phyloP scores from a whole-genome alignment of 129 eudicot genomes.

The Logfia minima region DNA sequence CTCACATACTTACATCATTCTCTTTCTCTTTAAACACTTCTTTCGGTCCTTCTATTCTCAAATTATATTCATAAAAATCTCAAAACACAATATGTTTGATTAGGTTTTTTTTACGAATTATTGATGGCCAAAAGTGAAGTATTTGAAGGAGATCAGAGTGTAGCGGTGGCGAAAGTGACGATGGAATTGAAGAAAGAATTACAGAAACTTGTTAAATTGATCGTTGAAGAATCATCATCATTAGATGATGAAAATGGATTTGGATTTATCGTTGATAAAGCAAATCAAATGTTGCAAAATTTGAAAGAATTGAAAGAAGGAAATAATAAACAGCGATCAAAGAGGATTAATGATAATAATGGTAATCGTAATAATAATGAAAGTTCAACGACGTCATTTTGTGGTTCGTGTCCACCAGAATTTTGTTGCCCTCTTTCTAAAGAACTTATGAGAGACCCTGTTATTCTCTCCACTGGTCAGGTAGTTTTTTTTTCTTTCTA shows the following conservation, averaged over 20 bases:
- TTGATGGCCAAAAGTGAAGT: conserved; percentile 71
- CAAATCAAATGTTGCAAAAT: conserved; percentile 49
- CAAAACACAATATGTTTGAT: conserved; percentile 1
- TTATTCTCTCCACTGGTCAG: conserved; percentile 86
- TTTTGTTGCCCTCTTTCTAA: conserved; percentile 87
- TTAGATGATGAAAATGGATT: conserved; percentile 43
- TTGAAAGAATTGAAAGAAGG: conserved; percentile 59
- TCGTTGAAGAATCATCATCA: conserved; percentile 36
- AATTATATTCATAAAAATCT: neutral
- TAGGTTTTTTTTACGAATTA: neutral
- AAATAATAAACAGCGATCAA: conserved; percentile 31
- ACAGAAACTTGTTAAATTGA: conserved; percentile 52
- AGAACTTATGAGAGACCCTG: conserved; percentile 93
- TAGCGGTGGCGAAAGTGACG: conserved; percentile 40
- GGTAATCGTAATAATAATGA: neutral
- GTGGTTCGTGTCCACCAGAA: conserved; percentile 53
- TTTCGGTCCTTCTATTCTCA: conserved; percentile 26
- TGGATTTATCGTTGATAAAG: conserved; percentile 53
- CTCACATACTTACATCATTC: conserved; percentile 31
- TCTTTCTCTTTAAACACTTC: conserved; percentile 11
- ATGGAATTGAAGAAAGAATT: conserved; percentile 74
- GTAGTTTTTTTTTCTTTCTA: conserved; percentile 30
- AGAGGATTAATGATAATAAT: neutral
- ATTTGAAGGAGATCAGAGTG: conserved; percentile 47
- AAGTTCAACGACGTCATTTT: conserved; percentile 26